phyloP scores from a whole-genome alignment of 2,329 filamentous ascomycete genomes.

The Clarireedia monteithiana region DNA sequence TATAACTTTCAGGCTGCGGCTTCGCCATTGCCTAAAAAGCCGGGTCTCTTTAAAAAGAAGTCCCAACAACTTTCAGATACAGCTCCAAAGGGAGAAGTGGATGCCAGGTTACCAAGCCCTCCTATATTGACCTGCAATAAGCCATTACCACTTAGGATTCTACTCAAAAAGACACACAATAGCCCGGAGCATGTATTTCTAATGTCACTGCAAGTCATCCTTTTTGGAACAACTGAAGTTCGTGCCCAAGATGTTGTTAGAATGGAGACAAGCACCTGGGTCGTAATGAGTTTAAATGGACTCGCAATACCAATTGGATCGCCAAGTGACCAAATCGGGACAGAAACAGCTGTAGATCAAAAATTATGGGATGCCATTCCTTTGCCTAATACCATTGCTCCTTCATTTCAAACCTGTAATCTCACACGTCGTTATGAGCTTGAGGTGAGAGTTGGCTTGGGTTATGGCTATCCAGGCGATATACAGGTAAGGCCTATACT shows the following conservation, averaged over 20 bases:
- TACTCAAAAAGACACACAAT: conserved; percentile 68
- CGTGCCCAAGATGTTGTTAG: conserved; percentile 68
- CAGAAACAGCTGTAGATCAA: conserved; percentile 62
- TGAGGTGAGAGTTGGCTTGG: conserved; percentile 71
- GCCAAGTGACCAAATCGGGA: conserved; percentile 49
- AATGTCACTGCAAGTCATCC: conserved; percentile 70
- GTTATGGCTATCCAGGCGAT: conserved; percentile 55
- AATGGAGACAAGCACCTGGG: conserved; percentile 65
- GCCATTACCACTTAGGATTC: conserved; percentile 69
- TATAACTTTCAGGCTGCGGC: conserved; percentile 44
- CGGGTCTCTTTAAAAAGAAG: conserved; percentile 25
- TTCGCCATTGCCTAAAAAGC: conserved; percentile 25
- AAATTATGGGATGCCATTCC: conserved; percentile 63
- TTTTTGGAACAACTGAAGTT: conserved; percentile 73
- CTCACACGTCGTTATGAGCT: conserved; percentile 74
- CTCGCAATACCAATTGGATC: conserved; percentile 64
- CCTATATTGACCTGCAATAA: conserved; percentile 85
- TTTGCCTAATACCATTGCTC: conserved; percentile 79
- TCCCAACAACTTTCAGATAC: conserved; percentile 30
- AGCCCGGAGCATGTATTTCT: conserved; percentile 65
- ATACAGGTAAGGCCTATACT: conserved; percentile 22
- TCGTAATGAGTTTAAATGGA: conserved; percentile 64
- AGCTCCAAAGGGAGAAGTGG: conserved; percentile 66
- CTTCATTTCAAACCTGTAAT: conserved; percentile 85
- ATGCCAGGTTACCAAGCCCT: conserved; percentile 76